Evolutionary conservation across 345 rosid genomes (phyloP).

Genomic region (Syzygium aqueum): DNA sequence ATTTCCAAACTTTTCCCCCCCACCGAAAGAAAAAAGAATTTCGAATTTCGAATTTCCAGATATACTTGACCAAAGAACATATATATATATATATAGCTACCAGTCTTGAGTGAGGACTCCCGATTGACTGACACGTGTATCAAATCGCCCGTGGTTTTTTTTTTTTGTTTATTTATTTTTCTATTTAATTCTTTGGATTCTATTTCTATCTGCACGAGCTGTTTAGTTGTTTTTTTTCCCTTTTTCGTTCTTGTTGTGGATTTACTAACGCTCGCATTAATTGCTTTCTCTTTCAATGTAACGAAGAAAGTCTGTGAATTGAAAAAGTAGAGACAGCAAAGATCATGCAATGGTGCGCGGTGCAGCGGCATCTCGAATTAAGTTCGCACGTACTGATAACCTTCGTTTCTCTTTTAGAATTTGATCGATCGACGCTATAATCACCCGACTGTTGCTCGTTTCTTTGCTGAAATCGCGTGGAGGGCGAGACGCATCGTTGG

Average conservation of each 20-base stretch:
- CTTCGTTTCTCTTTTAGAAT: background rate
- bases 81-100: background rate
- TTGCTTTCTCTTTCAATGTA: background rate
- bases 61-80: background rate
- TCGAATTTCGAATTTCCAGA: background rate
- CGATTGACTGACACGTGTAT: background rate
- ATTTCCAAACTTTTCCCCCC: background rate
- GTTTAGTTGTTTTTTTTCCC: rapidly evolving
- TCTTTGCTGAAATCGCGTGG: background rate
- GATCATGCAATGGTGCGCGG: background rate
- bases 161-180: background rate
- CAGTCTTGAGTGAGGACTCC: background rate
- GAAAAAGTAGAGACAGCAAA: background rate
- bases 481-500: background rate
- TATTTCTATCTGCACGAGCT: background rate
- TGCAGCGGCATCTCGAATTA: background rate
- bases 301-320: background rate
- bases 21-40: background rate
- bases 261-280: background rate
- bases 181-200: background rate
- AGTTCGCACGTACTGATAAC: background rate
- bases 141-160: background rate
- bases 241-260: too few species aligned
- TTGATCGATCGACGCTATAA: background rate
- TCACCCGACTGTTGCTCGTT: background rate